A percentile compares a stretch with the other conserved stretches of the same genome.
Evolutionary conservation across 192 early-diverging fungal species (phyloP).

Genomic region (Coemansia sp.): DNA sequence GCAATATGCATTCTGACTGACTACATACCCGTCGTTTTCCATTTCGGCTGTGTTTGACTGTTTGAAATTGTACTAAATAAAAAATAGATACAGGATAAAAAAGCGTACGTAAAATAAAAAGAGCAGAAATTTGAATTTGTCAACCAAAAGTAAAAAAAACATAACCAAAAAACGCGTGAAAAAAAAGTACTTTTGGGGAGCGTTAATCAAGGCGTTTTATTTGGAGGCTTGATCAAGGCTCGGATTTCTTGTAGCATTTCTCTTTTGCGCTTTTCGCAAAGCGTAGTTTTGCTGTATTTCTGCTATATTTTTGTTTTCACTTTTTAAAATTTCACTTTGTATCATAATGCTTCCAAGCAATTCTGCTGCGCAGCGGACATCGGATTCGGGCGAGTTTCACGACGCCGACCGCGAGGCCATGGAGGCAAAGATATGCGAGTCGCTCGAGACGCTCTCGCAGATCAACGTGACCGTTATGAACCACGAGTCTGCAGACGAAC

Average conservation of each 20-base stretch:
- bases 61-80: not conserved
- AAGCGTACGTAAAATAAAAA: not conserved
- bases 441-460: slow-evolving; percentile 46
- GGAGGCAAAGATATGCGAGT: slow-evolving; percentile 35
- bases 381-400: slow-evolving; percentile 12
- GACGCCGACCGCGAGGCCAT: slow-evolving; percentile 31
- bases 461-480: slow-evolving; percentile 42
- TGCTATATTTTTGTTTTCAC: not conserved
- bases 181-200: too few relatives aligned
- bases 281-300: not conserved
- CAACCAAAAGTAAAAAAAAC: not conserved
- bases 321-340: not conserved
- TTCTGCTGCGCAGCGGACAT: not conserved
- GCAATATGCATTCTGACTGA: not conserved
- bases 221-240: too few relatives aligned
- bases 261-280: not conserved
- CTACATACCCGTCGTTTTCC: slow-evolving; percentile 5
- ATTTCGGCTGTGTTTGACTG: not conserved
- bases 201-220: not conserved
- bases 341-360: not conserved
- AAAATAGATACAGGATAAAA: not conserved
- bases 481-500: slow-evolving; percentile 42
- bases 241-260: too few relatives aligned
- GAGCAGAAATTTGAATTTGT: too few relatives aligned
- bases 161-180: not conserved